Percentiles rank a stretch among this genome's conserved stretches.
phyloP scores from a whole-genome alignment of 2,329 filamentous ascomycete species.

The Thielaviopsis populi region DNA sequence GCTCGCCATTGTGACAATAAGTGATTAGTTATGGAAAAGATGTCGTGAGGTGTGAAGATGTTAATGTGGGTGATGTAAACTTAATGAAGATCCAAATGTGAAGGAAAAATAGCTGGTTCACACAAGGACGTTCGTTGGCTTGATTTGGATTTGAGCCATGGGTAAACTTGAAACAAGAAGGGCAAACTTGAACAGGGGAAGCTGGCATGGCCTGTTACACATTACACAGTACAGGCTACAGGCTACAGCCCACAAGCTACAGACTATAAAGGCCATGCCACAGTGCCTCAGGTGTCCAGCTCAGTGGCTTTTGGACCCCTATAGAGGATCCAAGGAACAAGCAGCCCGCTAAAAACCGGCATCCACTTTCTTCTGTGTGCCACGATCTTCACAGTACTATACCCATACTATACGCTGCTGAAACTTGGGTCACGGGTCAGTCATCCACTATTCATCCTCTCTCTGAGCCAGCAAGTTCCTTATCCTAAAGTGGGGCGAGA shows the following conservation, averaged over 20 bases:
- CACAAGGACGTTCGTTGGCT: background rate
- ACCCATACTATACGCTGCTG: background rate
- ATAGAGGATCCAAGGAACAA: background rate
- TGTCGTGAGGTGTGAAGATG: background rate
- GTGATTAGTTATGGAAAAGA: background rate
- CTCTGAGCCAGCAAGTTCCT: background rate
- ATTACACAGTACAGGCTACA: background rate
- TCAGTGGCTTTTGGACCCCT: background rate
- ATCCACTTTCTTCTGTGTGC: background rate
- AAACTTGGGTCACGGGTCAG: background rate
- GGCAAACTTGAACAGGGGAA: background rate
- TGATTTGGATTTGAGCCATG: constrained; percentile 5
- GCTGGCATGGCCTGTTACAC: background rate
- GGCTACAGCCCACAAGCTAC: background rate
- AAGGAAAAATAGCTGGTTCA: background rate
- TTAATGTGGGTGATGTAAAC: background rate
- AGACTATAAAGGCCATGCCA: background rate
- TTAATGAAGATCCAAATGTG: constrained; percentile 10
- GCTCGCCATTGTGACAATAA: constrained; percentile 24
- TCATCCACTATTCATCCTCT: background rate
- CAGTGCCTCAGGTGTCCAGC: background rate
- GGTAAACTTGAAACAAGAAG: constrained; percentile 7
- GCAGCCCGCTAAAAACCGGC: background rate
- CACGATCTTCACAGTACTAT: background rate
- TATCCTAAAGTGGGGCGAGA: constrained; percentile 10